phyloP scores from a whole-genome alignment of 2,329 filamentous ascomycete species.

The Colletotrichum trifolii region DNA sequence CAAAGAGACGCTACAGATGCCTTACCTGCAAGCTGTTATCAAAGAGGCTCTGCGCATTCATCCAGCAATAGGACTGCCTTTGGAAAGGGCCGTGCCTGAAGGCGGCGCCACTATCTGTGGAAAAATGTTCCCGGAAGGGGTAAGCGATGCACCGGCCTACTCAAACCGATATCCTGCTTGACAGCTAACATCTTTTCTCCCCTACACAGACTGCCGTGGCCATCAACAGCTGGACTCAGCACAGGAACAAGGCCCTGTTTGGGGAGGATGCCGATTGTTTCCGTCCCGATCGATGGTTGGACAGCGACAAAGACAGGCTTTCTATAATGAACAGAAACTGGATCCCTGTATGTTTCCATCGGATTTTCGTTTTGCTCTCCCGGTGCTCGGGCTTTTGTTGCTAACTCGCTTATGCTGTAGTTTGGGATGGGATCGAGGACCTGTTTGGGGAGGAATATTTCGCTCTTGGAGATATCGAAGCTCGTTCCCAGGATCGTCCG shows the following conservation, averaged over 20 bases:
- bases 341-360: constrained; percentile 41
- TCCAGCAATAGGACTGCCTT: constrained; percentile 58
- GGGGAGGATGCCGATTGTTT: constrained; percentile 48
- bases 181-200: neutral
- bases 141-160: constrained; percentile 22
- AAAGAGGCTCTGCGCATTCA: constrained; percentile 65
- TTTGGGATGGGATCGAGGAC: constrained; percentile 55
- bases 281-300: constrained; percentile 55
- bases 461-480: constrained; percentile 56
- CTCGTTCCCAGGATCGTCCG: constrained; percentile 50
- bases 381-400: neutral
- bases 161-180: no score
- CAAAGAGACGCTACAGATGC: constrained; percentile 54
- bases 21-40: constrained; percentile 64
- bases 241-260: constrained; percentile 46
- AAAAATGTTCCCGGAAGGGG: constrained; percentile 44
- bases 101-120: constrained; percentile 55
- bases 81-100: constrained; percentile 60
- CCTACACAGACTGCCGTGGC: constrained; percentile 44
- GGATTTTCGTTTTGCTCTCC: no score
- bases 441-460: constrained; percentile 57
- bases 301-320: constrained; percentile 40
- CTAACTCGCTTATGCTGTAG: constrained; percentile 37
- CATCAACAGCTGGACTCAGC: constrained; percentile 50
- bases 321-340: constrained; percentile 43